Percentiles rank a stretch among this genome's conserved stretches.
Conservation (phyloP, 2,329 filamentous ascomycete species). For the Cladophialophora carrionii region DNA sequence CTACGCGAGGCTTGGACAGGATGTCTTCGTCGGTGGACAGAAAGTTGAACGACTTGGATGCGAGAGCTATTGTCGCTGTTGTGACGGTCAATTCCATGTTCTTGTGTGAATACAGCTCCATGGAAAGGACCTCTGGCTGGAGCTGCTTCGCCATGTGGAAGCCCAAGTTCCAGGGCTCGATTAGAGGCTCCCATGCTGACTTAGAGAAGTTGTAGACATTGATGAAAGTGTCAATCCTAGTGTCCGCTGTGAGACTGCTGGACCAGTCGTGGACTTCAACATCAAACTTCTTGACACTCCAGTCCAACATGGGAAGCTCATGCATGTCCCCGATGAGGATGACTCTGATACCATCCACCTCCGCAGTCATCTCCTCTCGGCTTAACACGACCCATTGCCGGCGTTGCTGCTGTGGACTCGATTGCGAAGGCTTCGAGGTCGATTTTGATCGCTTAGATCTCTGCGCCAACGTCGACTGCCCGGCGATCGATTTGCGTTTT, state of each 20-base stretch:
- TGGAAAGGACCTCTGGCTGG: slow-evolving; percentile 72
- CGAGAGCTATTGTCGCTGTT: slow-evolving; percentile 88
- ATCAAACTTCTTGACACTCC: slow-evolving; percentile 88
- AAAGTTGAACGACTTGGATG: slow-evolving; percentile 90
- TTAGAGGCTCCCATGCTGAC: slow-evolving; percentile 93
- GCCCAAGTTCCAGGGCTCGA: slow-evolving; percentile 96
- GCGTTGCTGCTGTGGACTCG: slow-evolving; percentile 39
- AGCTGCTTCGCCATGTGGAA: slow-evolving; percentile 82
- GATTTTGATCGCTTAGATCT: slow-evolving; percentile 52
- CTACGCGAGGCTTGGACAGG: slow-evolving; percentile 85
- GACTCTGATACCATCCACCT: slow-evolving; percentile 83
- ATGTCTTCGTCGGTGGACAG: slow-evolving; percentile 87
- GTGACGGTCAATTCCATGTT: slow-evolving; percentile 90
- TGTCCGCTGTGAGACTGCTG: slow-evolving; percentile 79
- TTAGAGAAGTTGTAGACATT: slow-evolving; percentile 99
- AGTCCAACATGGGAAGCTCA: slow-evolving; percentile 90
- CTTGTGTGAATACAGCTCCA: slow-evolving; percentile 87
- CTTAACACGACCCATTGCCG: slow-evolving; percentile 60
- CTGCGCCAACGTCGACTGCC: slow-evolving; percentile 50
- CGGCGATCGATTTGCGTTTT: slow-evolving; percentile 55
- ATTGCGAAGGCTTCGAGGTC: slow-evolving; percentile 47
- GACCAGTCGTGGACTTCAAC: slow-evolving; percentile 90
- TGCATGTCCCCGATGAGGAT: slow-evolving; percentile 95
- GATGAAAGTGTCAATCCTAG: slow-evolving; percentile 87
- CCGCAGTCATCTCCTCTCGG: slow-evolving; percentile 80